Percentiles rank a stretch among this genome's conserved stretches.
Conservation (phyloP, 2,329 filamentous ascomycete species). For the Xylaria arbuscula region DNA sequence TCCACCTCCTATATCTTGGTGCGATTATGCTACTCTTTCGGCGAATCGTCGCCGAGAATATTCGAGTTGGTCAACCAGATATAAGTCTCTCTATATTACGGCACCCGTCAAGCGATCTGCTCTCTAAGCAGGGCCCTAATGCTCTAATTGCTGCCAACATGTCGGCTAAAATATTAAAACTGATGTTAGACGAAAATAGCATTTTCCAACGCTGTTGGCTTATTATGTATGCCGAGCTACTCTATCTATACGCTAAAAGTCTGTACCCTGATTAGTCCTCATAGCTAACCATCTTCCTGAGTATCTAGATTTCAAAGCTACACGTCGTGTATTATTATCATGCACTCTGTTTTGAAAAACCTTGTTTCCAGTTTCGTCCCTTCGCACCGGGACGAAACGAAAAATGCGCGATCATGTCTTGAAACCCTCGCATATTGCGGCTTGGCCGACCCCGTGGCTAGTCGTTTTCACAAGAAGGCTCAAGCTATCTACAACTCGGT, state of each 20-base stretch:
- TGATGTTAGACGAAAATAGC: conserved; percentile 10
- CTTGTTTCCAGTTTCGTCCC: not conserved
- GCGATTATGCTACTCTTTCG: conserved; percentile 17
- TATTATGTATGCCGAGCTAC: conserved; percentile 1
- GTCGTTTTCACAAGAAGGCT: not conserved
- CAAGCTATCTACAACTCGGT: not conserved
- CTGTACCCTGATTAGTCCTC: not conserved
- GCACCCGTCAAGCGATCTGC: conserved; percentile 2
- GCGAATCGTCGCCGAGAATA: conserved; percentile 6
- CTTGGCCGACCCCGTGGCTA: not conserved
- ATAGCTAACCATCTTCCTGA: not conserved
- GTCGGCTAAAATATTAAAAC: conserved; percentile 14
- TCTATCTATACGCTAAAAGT: not conserved
- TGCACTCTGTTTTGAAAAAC: conserved; percentile 2
- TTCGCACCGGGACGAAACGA: not conserved
- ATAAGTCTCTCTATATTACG: not conserved
- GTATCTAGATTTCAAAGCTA: conserved; percentile 13
- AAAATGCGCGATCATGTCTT: conserved; percentile 8
- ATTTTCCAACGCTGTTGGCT: conserved; percentile 11
- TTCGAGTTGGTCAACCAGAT: not conserved
- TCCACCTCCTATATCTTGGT: conserved; percentile 17
- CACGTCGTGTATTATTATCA: conserved; percentile 15
- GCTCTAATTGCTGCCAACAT: conserved; percentile 8
- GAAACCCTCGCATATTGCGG: conserved; percentile 12
- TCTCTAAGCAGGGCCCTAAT: conserved; percentile 6